Conservation (phyloP, 208 protist species). For the Naegleria gruberi region DNA sequence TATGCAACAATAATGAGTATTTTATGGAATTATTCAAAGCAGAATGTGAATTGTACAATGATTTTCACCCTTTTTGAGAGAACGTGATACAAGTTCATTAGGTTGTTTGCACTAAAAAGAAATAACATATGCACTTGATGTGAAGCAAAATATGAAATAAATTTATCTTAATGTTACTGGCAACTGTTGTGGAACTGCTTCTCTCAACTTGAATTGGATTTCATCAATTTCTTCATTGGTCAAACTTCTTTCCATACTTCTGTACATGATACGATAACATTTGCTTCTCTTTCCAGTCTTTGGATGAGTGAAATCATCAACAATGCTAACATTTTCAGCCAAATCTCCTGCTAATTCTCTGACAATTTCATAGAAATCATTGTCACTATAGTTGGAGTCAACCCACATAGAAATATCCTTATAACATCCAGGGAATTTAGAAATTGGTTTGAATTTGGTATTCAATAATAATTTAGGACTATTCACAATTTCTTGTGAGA, state of each 20-base stretch:
- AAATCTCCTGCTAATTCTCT: slow-evolving; percentile 51
- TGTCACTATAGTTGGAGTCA: slow-evolving; percentile 46
- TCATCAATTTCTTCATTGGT: slow-evolving; percentile 59
- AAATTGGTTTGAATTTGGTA: slow-evolving; percentile 54
- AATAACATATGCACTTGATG: too few species aligned
- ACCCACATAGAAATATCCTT: slow-evolving; percentile 73
- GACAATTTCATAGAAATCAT: slow-evolving; percentile 64
- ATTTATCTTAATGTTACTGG: slow-evolving; percentile 40
- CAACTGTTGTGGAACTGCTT: slow-evolving; percentile 24
- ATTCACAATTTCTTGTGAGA: slow-evolving; percentile 29
- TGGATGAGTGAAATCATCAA: slow-evolving; percentile 61
- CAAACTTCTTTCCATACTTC: slow-evolving; percentile 63
- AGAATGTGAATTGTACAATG: too few species aligned
- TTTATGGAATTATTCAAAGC: too few species aligned
- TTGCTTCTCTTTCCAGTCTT: slow-evolving; percentile 48
- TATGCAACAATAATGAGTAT: too few species aligned
- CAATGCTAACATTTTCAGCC: slow-evolving; percentile 51
- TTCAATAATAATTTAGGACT: not conserved
- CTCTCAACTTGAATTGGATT: slow-evolving; percentile 43
- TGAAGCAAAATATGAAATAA: too few species aligned
- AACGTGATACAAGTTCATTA: too few species aligned
- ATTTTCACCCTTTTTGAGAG: too few species aligned
- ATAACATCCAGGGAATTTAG: slow-evolving; percentile 58
- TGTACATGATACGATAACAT: slow-evolving; percentile 72
- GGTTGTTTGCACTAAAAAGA: too few species aligned